Base-by-base conservation (phyloP, 2,329 filamentous ascomycete genomes). In the Colletotrichum lini region DNA sequence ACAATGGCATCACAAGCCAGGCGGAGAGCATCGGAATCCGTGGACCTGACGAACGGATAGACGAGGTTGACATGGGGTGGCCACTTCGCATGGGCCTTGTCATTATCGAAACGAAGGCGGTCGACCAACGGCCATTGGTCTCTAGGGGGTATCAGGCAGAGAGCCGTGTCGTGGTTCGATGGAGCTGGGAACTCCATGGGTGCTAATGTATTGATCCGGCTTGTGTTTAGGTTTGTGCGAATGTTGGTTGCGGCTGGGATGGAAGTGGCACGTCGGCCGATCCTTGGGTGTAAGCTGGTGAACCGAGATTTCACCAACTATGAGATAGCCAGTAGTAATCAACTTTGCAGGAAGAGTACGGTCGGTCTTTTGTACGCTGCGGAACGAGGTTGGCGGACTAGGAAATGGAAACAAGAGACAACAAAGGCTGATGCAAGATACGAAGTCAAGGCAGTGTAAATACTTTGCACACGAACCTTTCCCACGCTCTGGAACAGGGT, bases 21-120 rank as follows among this genome's bases (percentile, higher is more conserved):
- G 1, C 80, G 75, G 2, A 93, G 81, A 10, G 75, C 74, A 2
- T 87, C 84, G 0, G 83, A 79, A 23, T 56, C 56, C 3, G 67
- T 56, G 10, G 42, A 67, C 3, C 79, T 77, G 8, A 92, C 88
- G 77, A 92, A 93, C 0, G 91, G 91, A 76, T 93, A 93, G 26
- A 92, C 75, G 35, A 93, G 79, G 74, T 92, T 93, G 75, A 93
- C 77, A 74, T 93, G 91, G 15, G 90, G 88, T 4, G 91, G 90
- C 91, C 91, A 93, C 79, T 84, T 88, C 35, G 82, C 82, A 73
- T 87, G 88, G 0, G 86, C 84, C 72, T 89, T 89, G 78, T 93
- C 91, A 79, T 93, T 90, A 15, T 90, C 80, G n/a, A 82, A 84
- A 54, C 91, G 87, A 3, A 93, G 79, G 16, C 81, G 80, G 74